phyloP scores from a whole-genome alignment of 805 yeast genomes.

The Pichia paraexigua region DNA sequence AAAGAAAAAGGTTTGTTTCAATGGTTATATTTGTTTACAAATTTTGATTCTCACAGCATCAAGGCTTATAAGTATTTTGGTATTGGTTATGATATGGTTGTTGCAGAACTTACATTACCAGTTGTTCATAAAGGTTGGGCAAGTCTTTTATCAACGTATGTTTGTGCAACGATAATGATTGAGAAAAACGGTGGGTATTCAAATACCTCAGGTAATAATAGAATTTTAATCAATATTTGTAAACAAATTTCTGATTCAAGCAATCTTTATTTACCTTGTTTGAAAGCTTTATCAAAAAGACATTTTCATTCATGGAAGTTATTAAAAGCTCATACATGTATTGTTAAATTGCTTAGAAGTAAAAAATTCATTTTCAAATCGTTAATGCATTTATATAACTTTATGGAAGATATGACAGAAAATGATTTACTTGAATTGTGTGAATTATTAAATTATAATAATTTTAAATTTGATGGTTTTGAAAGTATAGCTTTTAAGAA shows the following conservation, averaged over 20 bases:
- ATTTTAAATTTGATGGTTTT: background rate
- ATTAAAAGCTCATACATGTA: constrained; percentile 44
- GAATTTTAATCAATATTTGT: background rate
- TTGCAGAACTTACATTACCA: constrained; percentile 32
- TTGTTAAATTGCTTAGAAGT: constrained; percentile 30
- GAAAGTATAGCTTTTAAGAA: constrained; percentile 1
- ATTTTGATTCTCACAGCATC: constrained; percentile 20
- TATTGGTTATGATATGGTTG: constrained; percentile 31
- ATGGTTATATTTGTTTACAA: constrained; percentile 29
- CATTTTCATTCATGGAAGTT: constrained; percentile 66
- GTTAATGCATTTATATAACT: constrained; percentile 7
- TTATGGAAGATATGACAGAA: constrained; percentile 13
- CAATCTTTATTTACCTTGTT: constrained; percentile 30
- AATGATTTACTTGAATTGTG: constrained; percentile 14
- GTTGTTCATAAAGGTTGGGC: constrained; percentile 32
- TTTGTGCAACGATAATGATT: constrained; percentile 3
- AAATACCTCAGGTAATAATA: background rate
- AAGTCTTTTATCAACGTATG: constrained; percentile 13
- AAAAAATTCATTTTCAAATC: constrained; percentile 1
- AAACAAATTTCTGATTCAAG: constrained; percentile 30
- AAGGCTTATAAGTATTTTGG: constrained; percentile 20
- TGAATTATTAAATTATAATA: constrained; percentile 6
- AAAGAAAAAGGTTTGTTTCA: constrained; percentile 28
- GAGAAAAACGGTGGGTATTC: background rate
- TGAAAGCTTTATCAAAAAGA: constrained; percentile 41